Base-by-base conservation (phyloP, 345 rosid genomes). In the Jatropha curcas region DNA sequence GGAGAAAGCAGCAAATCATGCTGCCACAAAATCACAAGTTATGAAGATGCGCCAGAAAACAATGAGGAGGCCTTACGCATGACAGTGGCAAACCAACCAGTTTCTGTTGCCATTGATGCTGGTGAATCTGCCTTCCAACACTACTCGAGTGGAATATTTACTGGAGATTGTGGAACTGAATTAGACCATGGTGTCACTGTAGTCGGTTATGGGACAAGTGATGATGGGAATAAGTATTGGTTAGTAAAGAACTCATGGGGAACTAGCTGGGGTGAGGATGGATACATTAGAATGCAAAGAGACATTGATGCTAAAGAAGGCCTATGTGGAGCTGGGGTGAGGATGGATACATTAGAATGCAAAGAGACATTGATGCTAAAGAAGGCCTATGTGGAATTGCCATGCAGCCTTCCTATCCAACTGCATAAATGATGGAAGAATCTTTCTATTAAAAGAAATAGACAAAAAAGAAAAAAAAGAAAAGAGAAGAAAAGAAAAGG, bases 211-310 rank as follows among this genome's bases (percentile, higher is more conserved):
- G 77, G 81, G 12, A 41, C 20, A 13, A 62, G 39, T n/a, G 34
- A 27, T 22, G 52, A 68, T 63, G 74, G 74, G 5, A 63, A 57
- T 13, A 68, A 78, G 43, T 73, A 73, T 12, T 78, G 77, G 77
- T 20, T 68, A 19, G 72, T 78, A 20, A 68, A 78, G 77, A 73
- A 78, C 56, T 78, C 81, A 17, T 73, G 81, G 77, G 81, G 77
- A 41, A 53, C 65, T 17, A 48, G 30, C 10, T 73, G n/a, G n/a
- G n/a, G n/a, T n/a, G n/a, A n/a, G n/a, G n/a, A n/a, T n/a, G n/a
- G n/a, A n/a, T n/a, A n/a, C n/a, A n/a, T n/a, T n/a, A n/a, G n/a
- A n/a, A n/a, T n/a, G n/a, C n/a, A n/a, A n/a, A n/a, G n/a, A n/a
- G n/a, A n/a, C n/a, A n/a, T n/a, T n/a, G n/a, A n/a, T n/a, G n/a